Evolutionary conservation across 441 rosid species (phyloP).

Genomic region (Populus hybrid): DNA sequence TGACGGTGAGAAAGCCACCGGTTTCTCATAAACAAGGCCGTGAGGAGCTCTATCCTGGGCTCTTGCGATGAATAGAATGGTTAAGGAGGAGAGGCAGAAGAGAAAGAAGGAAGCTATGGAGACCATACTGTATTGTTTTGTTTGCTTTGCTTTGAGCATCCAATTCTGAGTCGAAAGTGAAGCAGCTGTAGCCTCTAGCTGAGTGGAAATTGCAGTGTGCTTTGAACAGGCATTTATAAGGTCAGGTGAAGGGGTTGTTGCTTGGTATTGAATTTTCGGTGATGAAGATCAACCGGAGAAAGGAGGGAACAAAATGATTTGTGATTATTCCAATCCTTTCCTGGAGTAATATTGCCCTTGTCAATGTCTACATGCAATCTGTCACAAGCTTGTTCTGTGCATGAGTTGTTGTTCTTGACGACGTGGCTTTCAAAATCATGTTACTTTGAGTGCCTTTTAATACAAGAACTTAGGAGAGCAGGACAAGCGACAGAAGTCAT

Average conservation of each 20-base stretch:
- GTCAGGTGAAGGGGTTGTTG: slow-evolving; percentile 17
- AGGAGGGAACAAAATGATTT: slow-evolving; percentile 31
- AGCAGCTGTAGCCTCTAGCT: neutral
- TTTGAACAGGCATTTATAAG: slow-evolving; percentile 34
- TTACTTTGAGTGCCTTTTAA: neutral
- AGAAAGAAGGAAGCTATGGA: slow-evolving; percentile 32
- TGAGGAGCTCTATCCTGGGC: slow-evolving; percentile 92
- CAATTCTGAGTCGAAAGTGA: neutral
- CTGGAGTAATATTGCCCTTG: no score
- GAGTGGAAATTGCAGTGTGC: slow-evolving; percentile 2
- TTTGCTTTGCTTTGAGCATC: neutral
- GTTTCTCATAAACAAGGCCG: slow-evolving; percentile 68
- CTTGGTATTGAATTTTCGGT: slow-evolving; percentile 22
- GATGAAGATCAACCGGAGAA: slow-evolving; percentile 8
- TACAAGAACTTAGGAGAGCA: neutral
- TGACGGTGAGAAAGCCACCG: slow-evolving; percentile 72
- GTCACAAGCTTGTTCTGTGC: neutral
- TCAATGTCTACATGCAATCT: no score
- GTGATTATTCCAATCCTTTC: slow-evolving; percentile 6
- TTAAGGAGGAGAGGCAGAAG: slow-evolving; percentile 16
- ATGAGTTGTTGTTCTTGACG: neutral
- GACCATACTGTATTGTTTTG: slow-evolving; percentile 30
- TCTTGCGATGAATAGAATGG: slow-evolving; percentile 28
- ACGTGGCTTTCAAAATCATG: neutral
- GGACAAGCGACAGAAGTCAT: no score